These are phyloP conservation scores for Trichoderma gracile DNA, from an alignment of 2,329 filamentous ascomycete species.

Conservation along the genomic window DNA sequence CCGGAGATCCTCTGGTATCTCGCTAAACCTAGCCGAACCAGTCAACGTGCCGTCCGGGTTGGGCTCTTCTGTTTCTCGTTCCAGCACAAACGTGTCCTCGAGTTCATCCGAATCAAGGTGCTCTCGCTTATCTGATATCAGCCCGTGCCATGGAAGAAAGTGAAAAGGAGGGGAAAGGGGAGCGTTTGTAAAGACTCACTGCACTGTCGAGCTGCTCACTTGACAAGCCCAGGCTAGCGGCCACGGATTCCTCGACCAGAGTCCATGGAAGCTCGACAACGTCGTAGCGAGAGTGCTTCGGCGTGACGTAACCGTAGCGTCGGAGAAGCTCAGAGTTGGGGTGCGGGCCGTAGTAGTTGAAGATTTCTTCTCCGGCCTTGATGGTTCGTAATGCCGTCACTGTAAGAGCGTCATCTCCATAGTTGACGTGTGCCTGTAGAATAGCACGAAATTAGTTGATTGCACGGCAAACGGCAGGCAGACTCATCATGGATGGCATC, in stretches of 20 bases:
- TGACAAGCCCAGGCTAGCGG: constrained; percentile 42
- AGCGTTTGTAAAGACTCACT: constrained; percentile 39
- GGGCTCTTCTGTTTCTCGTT: constrained; percentile 55
- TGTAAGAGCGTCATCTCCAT: constrained; percentile 58
- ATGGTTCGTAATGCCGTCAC: constrained; percentile 73
- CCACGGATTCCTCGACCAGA: constrained; percentile 52
- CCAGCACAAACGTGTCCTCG: constrained; percentile 74
- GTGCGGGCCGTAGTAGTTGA: constrained; percentile 87
- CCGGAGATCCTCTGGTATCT: constrained; percentile 53
- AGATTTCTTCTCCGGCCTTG: constrained; percentile 69
- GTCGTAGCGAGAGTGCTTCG: constrained; percentile 74
- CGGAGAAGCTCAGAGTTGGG: constrained; percentile 80
- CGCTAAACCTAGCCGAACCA: constrained; percentile 41
- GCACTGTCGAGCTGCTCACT: constrained; percentile 44
- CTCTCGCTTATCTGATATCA: constrained; percentile 37
- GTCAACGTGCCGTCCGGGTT: constrained; percentile 50
- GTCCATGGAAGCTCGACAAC: constrained; percentile 75
- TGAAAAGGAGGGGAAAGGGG: background rate
- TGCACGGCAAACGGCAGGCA: too few relatives aligned
- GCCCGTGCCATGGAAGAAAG: background rate
- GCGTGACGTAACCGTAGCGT: constrained; percentile 84
- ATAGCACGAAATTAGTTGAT: background rate
- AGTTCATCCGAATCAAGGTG: constrained; percentile 64
- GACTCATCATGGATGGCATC: constrained; percentile 29
- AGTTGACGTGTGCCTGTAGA: constrained; percentile 54